Percentiles rank a stretch among this genome's conserved stretches.
Conservation (phyloP, 257 asterid species). For the Fraxinus anomala region DNA sequence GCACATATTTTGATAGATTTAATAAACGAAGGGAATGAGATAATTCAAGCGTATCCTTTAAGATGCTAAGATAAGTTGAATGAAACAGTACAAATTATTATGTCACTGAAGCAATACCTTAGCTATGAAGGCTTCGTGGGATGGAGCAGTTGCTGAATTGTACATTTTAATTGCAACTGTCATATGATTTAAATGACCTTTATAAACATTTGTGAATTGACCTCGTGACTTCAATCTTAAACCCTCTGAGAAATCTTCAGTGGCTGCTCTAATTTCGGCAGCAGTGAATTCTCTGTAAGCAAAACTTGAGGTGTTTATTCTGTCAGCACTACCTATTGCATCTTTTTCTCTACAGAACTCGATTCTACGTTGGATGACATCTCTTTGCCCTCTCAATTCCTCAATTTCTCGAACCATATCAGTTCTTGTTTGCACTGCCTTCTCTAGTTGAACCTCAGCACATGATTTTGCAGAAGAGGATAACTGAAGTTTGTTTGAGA, state of each 20-base stretch:
- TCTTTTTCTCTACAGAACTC: conserved; percentile 69
- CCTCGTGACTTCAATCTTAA: conserved; percentile 52
- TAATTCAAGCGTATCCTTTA: too few relatives aligned
- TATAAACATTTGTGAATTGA: conserved; percentile 47
- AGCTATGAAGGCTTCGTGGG: conserved; percentile 38
- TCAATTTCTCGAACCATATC: conserved; percentile 57
- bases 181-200: conserved; percentile 45
- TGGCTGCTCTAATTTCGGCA: conserved; percentile 60
- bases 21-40: neutral
- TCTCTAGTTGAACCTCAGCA: conserved; percentile 54
- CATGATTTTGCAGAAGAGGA: conserved; percentile 47
- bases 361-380: conserved; percentile 55
- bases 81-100: neutral
- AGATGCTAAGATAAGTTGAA: neutral
- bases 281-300: conserved; percentile 54
- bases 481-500: conserved; percentile 47
- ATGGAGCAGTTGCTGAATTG: conserved; percentile 25
- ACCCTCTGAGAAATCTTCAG: conserved; percentile 49
- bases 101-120: conserved; percentile 38
- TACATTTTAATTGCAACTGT: conserved; percentile 54
- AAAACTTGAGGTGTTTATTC: conserved; percentile 33
- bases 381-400: conserved; percentile 50
- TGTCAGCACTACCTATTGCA: conserved; percentile 44
- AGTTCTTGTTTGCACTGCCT: conserved; percentile 41
- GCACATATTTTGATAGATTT: neutral